Evolutionary conservation across 257 asterid species (phyloP), one percentile per base, ranked within the genome.

Genomic region (Forsythia suspensa): DNA sequence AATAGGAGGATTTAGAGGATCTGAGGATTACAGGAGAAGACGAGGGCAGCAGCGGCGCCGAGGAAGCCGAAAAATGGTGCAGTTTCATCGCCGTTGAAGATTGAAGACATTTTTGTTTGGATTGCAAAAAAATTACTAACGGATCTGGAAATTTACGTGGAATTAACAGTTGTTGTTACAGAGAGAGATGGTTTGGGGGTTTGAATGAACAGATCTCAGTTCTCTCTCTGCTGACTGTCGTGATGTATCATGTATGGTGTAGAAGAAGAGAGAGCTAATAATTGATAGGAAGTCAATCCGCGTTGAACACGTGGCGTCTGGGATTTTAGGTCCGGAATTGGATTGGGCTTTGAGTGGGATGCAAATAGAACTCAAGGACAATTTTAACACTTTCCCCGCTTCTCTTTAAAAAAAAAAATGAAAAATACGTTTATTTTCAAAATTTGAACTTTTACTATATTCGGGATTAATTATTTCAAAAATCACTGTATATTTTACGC

Each of bases 61-160:
- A 89, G 93, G 80, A 89, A 89, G 77, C 93, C 93, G 83, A 89
- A 89, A 79, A 89, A 88, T 5, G 94, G 94, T 78, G 94, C 94
- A 81, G 94, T 88, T 86, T 89, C 94, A 88, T 89, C 94, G 80
- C 94, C 94, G 84, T 88, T 81, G 86, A 89, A 89, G 74, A 86
- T 72, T 71, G 94, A 85, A 63, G 90, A 84, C 92, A 86, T 86
- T 72, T 46, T 82, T 15, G 39, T 13, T 74, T 3, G 34, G 76
- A 66, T 74, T 42, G 44, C 63, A 3, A 21, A 61, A 61, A 61
- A 8, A 55, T 21, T 61, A 61, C 69, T 8, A 24, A 10, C 16
- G 70, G 72, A 80, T 74, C 76, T 80, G 79, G 68, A 44, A 67
- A 65, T 24, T 13, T 20, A 61, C 38, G 69, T 10, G 36, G 37